Conservation (phyloP, 2,329 filamentous ascomycete genomes). For the Aspergillus tanneri region DNA sequence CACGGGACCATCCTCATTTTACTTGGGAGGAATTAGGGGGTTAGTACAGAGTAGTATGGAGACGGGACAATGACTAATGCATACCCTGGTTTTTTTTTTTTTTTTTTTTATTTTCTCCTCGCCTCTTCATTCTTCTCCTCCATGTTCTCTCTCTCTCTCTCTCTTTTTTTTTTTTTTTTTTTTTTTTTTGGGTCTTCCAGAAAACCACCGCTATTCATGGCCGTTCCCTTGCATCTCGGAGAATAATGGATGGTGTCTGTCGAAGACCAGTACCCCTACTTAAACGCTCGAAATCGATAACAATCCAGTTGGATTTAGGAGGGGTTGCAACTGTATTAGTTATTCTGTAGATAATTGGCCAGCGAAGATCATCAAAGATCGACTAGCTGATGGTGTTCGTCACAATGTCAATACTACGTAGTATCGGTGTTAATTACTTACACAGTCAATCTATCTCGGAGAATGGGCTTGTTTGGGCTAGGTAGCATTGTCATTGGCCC, state of each 20-base stretch:
- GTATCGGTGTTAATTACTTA: not conserved
- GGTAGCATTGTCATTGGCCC: not conserved
- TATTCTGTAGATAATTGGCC: no score
- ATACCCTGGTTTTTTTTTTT: not conserved
- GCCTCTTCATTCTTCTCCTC: not conserved
- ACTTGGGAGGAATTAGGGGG: constrained; percentile 6
- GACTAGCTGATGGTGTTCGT: not conserved
- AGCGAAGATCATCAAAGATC: no score
- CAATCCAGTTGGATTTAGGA: no score
- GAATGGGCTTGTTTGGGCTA: not conserved
- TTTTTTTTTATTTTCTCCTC: not conserved
- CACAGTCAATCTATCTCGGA: not conserved
- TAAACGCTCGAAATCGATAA: no score
- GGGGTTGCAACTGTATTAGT: no score
- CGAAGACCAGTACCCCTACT: no score
- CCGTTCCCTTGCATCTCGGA: not conserved
- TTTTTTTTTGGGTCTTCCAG: no score
- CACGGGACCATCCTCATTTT: constrained; percentile 19
- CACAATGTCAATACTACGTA: not conserved
- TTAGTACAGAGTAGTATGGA: not conserved
- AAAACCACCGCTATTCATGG: no score
- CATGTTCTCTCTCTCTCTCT: not conserved
- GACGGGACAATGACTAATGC: not conserved
- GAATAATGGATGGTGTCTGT: not conserved
- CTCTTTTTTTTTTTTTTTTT: not conserved